A percentile compares a stretch with the other conserved stretches of the same genome.
phyloP scores from a whole-genome alignment of 345 rosid species.

The Balakata baccata region DNA sequence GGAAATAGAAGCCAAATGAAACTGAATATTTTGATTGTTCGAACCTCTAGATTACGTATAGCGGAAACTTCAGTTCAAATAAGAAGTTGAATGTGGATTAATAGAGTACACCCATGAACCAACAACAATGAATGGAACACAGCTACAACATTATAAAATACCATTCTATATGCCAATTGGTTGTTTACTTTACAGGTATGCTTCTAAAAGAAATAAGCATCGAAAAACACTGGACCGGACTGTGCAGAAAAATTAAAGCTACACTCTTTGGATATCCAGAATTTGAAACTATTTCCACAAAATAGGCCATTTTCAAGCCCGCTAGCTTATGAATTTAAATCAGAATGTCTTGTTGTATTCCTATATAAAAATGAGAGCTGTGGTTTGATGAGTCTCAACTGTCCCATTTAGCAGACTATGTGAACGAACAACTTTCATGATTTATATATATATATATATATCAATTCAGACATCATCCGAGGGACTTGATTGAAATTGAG shows the following conservation, averaged over 20 bases:
- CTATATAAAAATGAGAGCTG: not conserved
- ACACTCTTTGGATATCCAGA: not conserved
- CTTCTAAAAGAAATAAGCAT: no score
- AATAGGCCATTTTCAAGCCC: not conserved
- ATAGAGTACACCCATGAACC: not conserved
- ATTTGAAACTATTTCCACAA: not conserved
- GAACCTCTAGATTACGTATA: not conserved
- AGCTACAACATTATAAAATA: not conserved
- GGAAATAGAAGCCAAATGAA: not conserved
- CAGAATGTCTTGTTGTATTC: not conserved
- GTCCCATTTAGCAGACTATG: slow-evolving; percentile 13
- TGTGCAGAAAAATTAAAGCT: not conserved
- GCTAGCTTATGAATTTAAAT: not conserved
- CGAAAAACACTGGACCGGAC: not conserved
- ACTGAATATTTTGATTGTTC: not conserved
- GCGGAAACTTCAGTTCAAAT: not conserved
- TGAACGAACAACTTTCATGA: not conserved
- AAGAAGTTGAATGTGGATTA: not conserved
- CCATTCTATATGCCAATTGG: no score
- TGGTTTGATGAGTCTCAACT: not conserved
- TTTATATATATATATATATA: not conserved
- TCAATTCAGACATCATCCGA: slow-evolving; percentile 6
- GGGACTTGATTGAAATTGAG: slow-evolving; percentile 1
- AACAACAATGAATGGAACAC: not conserved
- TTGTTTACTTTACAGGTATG: not conserved